These are phyloP conservation scores for Skeletonema menzelii DNA, from an alignment of 108 stramenopile species.

Conservation along the genomic window DNA sequence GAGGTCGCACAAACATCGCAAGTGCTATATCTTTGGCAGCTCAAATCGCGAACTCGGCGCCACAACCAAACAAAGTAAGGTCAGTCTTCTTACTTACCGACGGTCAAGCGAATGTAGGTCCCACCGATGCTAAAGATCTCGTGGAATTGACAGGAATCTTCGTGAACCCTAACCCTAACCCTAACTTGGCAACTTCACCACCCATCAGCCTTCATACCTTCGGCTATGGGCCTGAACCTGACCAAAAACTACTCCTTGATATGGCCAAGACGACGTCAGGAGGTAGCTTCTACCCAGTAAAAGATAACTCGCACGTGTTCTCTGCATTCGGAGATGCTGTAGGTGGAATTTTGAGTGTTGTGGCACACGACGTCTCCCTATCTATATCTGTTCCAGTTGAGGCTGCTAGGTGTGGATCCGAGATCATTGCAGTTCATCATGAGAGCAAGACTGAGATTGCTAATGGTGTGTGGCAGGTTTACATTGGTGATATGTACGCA, in stretches of 20 bases:
- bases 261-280: constrained; percentile 44
- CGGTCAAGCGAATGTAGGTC: constrained; percentile 68
- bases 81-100: constrained; percentile 71
- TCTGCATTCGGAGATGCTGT: constrained; percentile 72
- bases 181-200: constrained; percentile 11
- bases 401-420: constrained; percentile 23
- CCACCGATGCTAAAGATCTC: constrained; percentile 33
- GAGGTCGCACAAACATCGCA: constrained; percentile 58
- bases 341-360: constrained; percentile 64
- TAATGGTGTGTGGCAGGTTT: constrained; percentile 39
- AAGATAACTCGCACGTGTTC: constrained; percentile 47
- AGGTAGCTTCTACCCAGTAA: constrained; percentile 65
- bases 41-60: constrained; percentile 30
- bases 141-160: constrained; percentile 42
- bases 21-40: constrained; percentile 36
- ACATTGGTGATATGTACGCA: constrained; percentile 58
- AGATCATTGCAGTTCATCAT: constrained; percentile 51
- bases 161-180: too few relatives aligned
- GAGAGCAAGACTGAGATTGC: constrained; percentile 32
- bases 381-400: constrained; percentile 38
- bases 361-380: constrained; percentile 58
- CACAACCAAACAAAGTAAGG: constrained; percentile 45
- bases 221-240: constrained; percentile 66
- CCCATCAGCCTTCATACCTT: constrained; percentile 58
- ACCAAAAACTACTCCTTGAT: constrained; percentile 43